Evolutionary conservation across 2,329 filamentous ascomycete genomes (phyloP), one percentile per base, ranked within the genome.

Genomic region (Epichloe coenophiala): DNA sequence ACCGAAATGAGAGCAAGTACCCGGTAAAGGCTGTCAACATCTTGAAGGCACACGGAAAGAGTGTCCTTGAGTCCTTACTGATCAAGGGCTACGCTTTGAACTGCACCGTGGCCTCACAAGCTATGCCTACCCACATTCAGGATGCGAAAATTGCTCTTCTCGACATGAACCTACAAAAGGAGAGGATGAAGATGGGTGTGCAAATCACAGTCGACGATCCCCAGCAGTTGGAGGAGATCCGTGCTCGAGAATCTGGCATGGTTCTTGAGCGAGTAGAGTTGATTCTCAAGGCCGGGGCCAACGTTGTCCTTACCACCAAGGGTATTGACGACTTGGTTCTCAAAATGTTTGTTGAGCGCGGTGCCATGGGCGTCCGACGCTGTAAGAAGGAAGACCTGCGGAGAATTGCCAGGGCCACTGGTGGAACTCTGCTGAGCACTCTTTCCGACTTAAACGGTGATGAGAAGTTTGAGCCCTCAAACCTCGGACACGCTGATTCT

Each of bases 21-120:
- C 93, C 93, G 4, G 93, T 98, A 63, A 98, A 98, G 77, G 93
- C 93, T 19, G 93, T 98, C 67, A 98, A 98, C 68, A 88, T 98
- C 55, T 83, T 98, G 58, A 98, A 98, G 75, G 93, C 93, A 38
- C 93, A 98, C 67, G 93, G 93, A 64, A 95, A 97, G 78, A 88
- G 88, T 62, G 80, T 83, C 19, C 79, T 81, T 40, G 93, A 98
- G 72, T 96, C 90, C 11, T 70, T 94, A 23, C 75, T 98, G 45
- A 84, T 98, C 64, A 95, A 94, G 74, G 93, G 93, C 51, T 98
- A 98, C 66, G 93, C 93, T 52, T 74, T 98, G 62, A 98, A 98
- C 78, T 98, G 93, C 76, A 98, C 93, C 38, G 90, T 98, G 53
- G 93, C 93, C 50, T 96, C 90, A 51, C 93, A 98, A 70, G 93